Base-by-base conservation (phyloP, 2,329 filamentous ascomycete species). In the Hymenoscyphus repandus region DNA sequence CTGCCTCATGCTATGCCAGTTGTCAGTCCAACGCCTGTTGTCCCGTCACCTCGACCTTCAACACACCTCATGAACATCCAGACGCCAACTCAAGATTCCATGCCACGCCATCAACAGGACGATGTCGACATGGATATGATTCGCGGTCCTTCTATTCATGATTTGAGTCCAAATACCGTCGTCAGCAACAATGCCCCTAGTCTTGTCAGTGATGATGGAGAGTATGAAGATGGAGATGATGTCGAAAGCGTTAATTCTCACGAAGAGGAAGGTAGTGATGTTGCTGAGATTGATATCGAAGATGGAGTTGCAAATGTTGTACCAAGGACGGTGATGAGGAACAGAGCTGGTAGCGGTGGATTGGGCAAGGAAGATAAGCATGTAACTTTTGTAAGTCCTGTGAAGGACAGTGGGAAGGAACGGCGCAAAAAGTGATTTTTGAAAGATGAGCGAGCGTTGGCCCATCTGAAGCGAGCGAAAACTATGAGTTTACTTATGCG, bases 121-220 rank as follows among this genome's bases (percentile, higher is more conserved):
- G 50, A 48, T 22, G 37, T 47, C n/a, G 58, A 66, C 48, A 44
- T 58, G 38, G 64, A 69, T 22, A 64, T 68, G 39, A 74, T 70
- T 42, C 42, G 36, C 56, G 70, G 74, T 41, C 77, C 81, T 50
- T 73, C 82, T 64, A 79, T 83, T 49, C 73, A 75, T 42, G 81
- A 87, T 48, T 68, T 88, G 51, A 88, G 84, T 61, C 86, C 86
- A 5, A 82, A 82, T 60, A 86, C 84, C 0, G 70, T 83, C 40
- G 75, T 84, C 45, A 86, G 85, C 66, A 89, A 89, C 67, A 87
- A 88, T 58, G 86, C 87, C 7, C 87, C 87, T 18, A 90, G 85
- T 60, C 75, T 91, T 44, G 86, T 90, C 63, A 89, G 86, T 68
- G 87, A 91, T 68, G 86, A 90, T 63, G 85, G 86, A 60, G 86